Evolutionary conservation across 2,329 filamentous ascomycete genomes (phyloP), one percentile per base, ranked within the genome.

Genomic region (Coleophoma crateriformis): DNA sequence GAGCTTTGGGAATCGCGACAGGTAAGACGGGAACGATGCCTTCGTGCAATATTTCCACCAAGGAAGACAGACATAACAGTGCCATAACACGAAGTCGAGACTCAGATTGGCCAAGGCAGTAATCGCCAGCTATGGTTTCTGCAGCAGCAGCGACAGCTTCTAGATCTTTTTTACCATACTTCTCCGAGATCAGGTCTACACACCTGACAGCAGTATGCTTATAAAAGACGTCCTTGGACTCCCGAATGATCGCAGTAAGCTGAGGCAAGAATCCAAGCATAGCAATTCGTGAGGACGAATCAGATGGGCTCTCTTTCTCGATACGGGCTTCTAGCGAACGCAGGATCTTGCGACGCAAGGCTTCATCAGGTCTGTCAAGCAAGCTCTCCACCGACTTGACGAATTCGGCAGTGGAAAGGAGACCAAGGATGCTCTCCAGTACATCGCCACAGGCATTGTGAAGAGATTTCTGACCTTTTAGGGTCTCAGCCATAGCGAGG

Each of bases 141-240:
- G 90, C 89, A 5, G 90, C 87, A 4, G 80, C 79, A 22, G 87
- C 77, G 41, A 96, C 87, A 41, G 83, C 84, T 57, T 87, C 82
- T 1, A 87, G 76, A 61, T 96, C 88, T 66, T 91, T 95, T 74
- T 94, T 95, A 58, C 94, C 95, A 65, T 96, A 97, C 66, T 92
- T 92, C 69, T 96, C 91, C 2, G 88, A 82, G 54, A 99, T 95
- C 67, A 89, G 88, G 69, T 96, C 91, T 41, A 97, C 85, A 60
- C 92, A 97, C 34, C 84, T 84, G 54, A 99, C 84, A 1, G 91
- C 88, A 11, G 88, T 90, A 60, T 90, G 85, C 69, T 92, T 90
- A 66, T 94, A 85, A 27, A 82, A 76, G 47, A 86, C 79, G 57
- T 94, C 84, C 33, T 78, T 73, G 7, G 87, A 86, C 45, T 86